Base-by-base conservation (phyloP, 345 rosid species). In the Passiflora organensis region DNA sequence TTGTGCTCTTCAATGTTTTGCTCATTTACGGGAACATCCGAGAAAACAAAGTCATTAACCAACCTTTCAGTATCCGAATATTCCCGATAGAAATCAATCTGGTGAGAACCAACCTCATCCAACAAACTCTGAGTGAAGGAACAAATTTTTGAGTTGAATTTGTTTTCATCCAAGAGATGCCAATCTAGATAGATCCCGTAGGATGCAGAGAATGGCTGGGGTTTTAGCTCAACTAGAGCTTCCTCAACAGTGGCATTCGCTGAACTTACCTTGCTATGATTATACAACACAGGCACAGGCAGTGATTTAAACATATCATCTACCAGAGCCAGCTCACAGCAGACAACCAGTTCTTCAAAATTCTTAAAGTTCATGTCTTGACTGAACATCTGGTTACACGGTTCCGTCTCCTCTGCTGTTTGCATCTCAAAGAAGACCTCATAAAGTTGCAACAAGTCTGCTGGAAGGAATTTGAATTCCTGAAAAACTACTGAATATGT, bases 101-200 rank as follows among this genome's bases (percentile, higher is more conserved):
- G 53, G 45, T 36, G 47, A 32, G 58, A 60, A 71, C 73, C 81
- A 50, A 79, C 59, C 25, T 73, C 82, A 64, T 60, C 62, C 39
- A 70, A 64, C 48, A 62, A 56, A 63, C 62, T 65, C 59, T 59
- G 76, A 57, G 47, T 57, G 55, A 49, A 60, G 19, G 77, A 68
- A 66, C 34, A 43, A 44, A 46, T 41, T n/a, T 67, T 68, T 65
- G 32, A 53, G 68, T 22, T 69, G 69, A 65, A 72, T 57, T 67
- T 76, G 24, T 79, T 83, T 43, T 71, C 82, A 63, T 83, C 91
- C 56, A 86, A 70, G 51, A 89, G 81, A 68, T 76, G 74, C 96
- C 91, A 89, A 60, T 88, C 80, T 77, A 93, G 71, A 80, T 93
- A 93, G 59, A 93, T 89, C 70, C 78, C 83, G 78, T 83, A 76